Evolutionary conservation across 2,329 filamentous ascomycete genomes (phyloP), one percentile per base, ranked within the genome.

Genomic region (Xylariaceae sp.): DNA sequence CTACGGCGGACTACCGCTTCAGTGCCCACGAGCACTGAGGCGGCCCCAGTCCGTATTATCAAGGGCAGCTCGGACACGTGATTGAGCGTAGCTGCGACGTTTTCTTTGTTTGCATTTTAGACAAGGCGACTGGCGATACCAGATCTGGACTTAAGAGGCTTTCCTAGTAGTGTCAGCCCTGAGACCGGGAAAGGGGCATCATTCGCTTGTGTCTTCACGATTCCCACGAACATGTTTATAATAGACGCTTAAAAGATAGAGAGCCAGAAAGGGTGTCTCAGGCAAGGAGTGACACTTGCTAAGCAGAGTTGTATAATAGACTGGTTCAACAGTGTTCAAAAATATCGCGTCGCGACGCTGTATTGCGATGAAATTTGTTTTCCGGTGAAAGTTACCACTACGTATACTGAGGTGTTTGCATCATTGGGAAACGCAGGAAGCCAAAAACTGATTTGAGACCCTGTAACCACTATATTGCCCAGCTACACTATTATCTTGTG

Each of bases 291-390:
- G 54, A 54, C 52, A 58, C 58, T 61, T 60, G 56, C 56, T 44
- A 41, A 53, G 12, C 53, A 58, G 56, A 54, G 58, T 60, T 66
- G 63, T 66, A 66, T 57, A 63, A 66, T 66, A 66, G 54, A 66
- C 62, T 59, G 51, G 56, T 56, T 5, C 62, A 54, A 52, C 30
- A 43, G 52, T 44, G 39, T 47, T 51, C 35, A 44, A 45, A 27
- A 27, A 27, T 7, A 27, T 27, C 22, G 4, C 7, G 22, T 7
- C 7, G 22, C 22, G 22, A 27, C 7, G 7, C 22, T 27, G 4
- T 4, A 27, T 27, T 27, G 22, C 7, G 22, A 4, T 27, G 7
- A 7, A 27, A 27, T 27, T 7, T 27, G 7, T 4, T 27, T 4
- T 5, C 22, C 22, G 22, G 7, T 27, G 22, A 4, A 27, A 27